Evolutionary conservation across 108 stramenopile genomes (phyloP).

Genomic region (Nannochloropsis oceanica): DNA sequence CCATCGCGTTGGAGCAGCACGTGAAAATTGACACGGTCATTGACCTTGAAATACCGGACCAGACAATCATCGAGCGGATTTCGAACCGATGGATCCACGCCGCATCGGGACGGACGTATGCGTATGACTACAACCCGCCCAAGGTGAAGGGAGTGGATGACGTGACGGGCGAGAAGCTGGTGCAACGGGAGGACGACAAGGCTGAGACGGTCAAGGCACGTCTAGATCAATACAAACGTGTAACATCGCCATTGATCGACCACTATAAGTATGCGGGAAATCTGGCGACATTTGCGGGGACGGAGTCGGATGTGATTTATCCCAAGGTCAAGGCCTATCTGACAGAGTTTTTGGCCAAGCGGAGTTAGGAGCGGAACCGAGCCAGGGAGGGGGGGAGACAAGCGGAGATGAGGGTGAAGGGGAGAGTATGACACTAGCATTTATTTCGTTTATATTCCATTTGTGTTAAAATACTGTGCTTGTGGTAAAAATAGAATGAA

Average conservation of each 20-base stretch:
- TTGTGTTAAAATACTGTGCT: no score
- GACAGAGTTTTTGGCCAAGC: neutral
- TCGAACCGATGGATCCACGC: slow-evolving; percentile 83
- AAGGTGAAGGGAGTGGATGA: slow-evolving; percentile 68
- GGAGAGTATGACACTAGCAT: no score
- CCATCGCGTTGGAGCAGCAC: slow-evolving; percentile 60
- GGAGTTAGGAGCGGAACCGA: neutral
- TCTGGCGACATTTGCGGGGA: slow-evolving; percentile 64
- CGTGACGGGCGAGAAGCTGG: slow-evolving; percentile 74
- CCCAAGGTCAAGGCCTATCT: slow-evolving; percentile 50
- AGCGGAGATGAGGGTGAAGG: neutral
- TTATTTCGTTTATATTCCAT: no score
- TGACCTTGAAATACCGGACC: slow-evolving; percentile 78
- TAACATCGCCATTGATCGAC: slow-evolving; percentile 63
- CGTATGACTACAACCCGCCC: slow-evolving; percentile 88
- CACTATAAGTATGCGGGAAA: slow-evolving; percentile 66
- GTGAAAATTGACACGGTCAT: slow-evolving; percentile 73
- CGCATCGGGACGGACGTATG: slow-evolving; percentile 76
- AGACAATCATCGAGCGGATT: slow-evolving; percentile 80
- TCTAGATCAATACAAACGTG: slow-evolving; percentile 66
- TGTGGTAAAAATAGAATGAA: no score
- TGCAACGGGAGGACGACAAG: slow-evolving; percentile 69
- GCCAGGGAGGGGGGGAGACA: neutral
- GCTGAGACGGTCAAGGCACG: slow-evolving; percentile 38
- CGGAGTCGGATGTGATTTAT: slow-evolving; percentile 85